Evolutionary conservation across 1,284 basidiomycete genomes (phyloP).

Genomic region (Phaffia rhodozyma): DNA sequence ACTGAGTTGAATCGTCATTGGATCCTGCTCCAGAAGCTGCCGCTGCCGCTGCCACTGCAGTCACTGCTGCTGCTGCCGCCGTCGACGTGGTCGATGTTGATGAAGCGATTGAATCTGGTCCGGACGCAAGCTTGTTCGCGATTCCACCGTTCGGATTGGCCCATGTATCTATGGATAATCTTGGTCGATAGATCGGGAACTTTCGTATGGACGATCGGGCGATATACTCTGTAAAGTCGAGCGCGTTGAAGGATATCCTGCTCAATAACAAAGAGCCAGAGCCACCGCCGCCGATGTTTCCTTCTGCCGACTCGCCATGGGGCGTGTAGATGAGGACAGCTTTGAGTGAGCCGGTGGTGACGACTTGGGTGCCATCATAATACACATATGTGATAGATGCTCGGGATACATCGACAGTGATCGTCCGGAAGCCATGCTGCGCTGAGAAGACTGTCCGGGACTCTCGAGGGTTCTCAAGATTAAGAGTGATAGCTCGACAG

Average conservation of each 20-base stretch:
- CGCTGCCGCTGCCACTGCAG: background rate
- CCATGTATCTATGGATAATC: no score
- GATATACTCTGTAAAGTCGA: constrained; percentile 11
- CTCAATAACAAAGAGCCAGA: background rate
- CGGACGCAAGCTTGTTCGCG: no score
- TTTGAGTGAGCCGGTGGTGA: constrained; percentile 12
- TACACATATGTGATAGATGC: constrained; percentile 15
- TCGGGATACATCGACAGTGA: constrained; percentile 16
- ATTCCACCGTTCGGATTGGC: no score
- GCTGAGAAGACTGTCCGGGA: constrained; percentile 1
- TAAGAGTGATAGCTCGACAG: constrained; percentile 12
- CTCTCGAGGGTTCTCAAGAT: constrained; percentile 18
- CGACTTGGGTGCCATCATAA: constrained; percentile 14
- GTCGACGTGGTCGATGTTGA: background rate
- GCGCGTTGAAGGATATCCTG: constrained; percentile 10
- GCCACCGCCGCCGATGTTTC: background rate
- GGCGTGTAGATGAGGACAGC: constrained; percentile 9
- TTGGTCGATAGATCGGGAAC: background rate
- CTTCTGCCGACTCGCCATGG: background rate
- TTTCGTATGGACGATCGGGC: background rate
- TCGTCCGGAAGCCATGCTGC: background rate
- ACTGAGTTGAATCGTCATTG: no score
- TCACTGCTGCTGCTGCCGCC: background rate
- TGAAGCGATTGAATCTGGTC: no score
- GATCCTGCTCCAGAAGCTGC: background rate